phyloP scores from a whole-genome alignment of 2,329 filamentous ascomycete genomes.

The Knoxdaviesia capensis region DNA sequence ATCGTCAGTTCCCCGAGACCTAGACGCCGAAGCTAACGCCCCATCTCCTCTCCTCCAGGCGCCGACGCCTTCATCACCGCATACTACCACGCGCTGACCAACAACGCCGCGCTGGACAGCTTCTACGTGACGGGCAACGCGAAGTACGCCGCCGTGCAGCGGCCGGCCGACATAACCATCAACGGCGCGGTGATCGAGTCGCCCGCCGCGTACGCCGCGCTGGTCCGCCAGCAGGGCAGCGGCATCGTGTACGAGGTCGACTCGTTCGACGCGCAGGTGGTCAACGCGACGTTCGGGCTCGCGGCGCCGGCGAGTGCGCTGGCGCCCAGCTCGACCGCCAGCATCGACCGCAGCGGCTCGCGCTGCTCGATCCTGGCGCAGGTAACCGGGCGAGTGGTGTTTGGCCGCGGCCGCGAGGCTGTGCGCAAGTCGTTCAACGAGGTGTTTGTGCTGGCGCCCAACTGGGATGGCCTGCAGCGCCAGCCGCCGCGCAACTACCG shows the following conservation, averaged over 20 bases:
- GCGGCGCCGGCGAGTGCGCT: slow-evolving; percentile 24
- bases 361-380: slow-evolving; percentile 53
- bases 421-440: slow-evolving; percentile 57
- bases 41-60: slow-evolving; percentile 1
- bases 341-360: slow-evolving; percentile 27
- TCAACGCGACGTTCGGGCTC: slow-evolving; percentile 46
- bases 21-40: background rate
- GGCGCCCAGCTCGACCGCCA: slow-evolving; percentile 17
- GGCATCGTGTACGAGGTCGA: slow-evolving; percentile 51
- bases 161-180: slow-evolving; percentile 53
- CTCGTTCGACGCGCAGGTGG: slow-evolving; percentile 55
- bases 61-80: slow-evolving; percentile 6
- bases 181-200: slow-evolving; percentile 51
- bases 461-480: slow-evolving; percentile 36
- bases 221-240: slow-evolving; percentile 43
- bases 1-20: background rate
- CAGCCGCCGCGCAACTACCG: slow-evolving; percentile 32
- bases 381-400: slow-evolving; percentile 52
- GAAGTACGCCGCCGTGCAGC: slow-evolving; percentile 7
- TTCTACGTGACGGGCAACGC: slow-evolving; percentile 40
- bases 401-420: slow-evolving; percentile 41
- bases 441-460: slow-evolving; percentile 62
- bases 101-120: slow-evolving; percentile 35
- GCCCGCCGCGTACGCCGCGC: slow-evolving; percentile 43
- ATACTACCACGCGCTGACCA: slow-evolving; percentile 59